Conservation (phyloP, 75 land plant species). For the Selaginella moellendorffii region DNA sequence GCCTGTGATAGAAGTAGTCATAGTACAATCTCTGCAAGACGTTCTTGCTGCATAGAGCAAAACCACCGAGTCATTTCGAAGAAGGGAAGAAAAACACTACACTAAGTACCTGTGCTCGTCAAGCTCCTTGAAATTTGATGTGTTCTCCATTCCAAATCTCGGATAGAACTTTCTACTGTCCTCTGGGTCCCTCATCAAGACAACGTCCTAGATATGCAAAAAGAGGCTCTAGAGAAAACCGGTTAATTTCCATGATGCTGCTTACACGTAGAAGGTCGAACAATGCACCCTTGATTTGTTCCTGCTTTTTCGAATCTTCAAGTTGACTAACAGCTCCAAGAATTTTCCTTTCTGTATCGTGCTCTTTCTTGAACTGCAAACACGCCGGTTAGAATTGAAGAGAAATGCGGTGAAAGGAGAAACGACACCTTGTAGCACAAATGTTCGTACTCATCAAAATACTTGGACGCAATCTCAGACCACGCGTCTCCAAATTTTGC, state of each 20-base stretch:
- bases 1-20: conserved; percentile 86
- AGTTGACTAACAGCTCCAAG: conserved; percentile 25
- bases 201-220: conserved; percentile 54
- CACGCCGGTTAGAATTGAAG: too few species aligned
- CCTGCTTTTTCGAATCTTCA: conserved; percentile 26
- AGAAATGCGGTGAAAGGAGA: too few species aligned
- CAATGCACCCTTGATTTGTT: conserved; percentile 29
- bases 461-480: conserved; percentile 52
- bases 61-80: neutral
- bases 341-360: conserved; percentile 75
- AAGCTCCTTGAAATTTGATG: conserved; percentile 63
- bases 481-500: conserved; percentile 72
- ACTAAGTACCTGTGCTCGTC: conserved; percentile 74
- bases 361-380: conserved; percentile 60
- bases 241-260: too few species aligned
- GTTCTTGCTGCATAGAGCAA: conserved; percentile 45
- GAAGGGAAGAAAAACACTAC: neutral
- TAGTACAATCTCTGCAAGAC: conserved; percentile 60
- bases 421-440: conserved; percentile 51
- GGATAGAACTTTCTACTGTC: conserved; percentile 73
- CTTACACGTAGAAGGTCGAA: conserved; percentile 65
- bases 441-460: conserved; percentile 56
- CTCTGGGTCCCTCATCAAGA: conserved; percentile 81
- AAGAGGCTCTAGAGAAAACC: conserved; percentile 16
- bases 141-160: conserved; percentile 76